Evolutionary conservation across 495 filamentous ascomycete genomes (phyloP).

Genomic region (Annulohypoxylon bovei): DNA sequence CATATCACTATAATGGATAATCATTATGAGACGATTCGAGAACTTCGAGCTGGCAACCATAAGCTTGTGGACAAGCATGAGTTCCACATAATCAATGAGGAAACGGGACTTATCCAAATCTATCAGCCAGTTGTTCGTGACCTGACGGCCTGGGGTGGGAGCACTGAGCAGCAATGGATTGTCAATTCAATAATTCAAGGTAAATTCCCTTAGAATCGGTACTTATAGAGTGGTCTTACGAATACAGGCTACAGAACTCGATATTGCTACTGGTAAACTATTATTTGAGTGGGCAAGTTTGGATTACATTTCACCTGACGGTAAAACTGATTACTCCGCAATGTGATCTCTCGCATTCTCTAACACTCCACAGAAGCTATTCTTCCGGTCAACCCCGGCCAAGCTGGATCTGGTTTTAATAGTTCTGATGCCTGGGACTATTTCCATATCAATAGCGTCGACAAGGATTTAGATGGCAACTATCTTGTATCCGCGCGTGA

Average conservation of each 20-base stretch:
- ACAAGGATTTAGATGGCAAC: conserved; percentile 65
- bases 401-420: conserved; percentile 61
- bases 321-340: conserved; percentile 33
- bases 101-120: conserved; percentile 62
- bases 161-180: conserved; percentile 58
- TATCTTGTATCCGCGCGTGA: conserved; percentile 70
- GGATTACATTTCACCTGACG: conserved; percentile 53
- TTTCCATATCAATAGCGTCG: conserved; percentile 73
- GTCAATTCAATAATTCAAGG: conserved; percentile 64
- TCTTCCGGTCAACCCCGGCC: conserved; percentile 62
- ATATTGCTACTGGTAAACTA: conserved; percentile 50
- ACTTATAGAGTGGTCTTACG: conserved; percentile 22
- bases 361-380: conserved; percentile 53
- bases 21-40: conserved; percentile 64
- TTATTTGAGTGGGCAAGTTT: conserved; percentile 55
- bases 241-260: conserved; percentile 42
- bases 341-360: background rate
- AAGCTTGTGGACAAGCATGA: conserved; percentile 65
- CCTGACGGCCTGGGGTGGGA: conserved; percentile 53
- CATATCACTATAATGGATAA: conserved; percentile 62
- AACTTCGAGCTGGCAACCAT: conserved; percentile 63
- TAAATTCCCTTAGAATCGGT: conserved; percentile 5
- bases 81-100: conserved; percentile 61
- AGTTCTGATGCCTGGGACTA: conserved; percentile 66
- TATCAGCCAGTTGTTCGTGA: conserved; percentile 58